phyloP scores from a whole-genome alignment of 805 yeast species.

The Starmerella sp. region DNA sequence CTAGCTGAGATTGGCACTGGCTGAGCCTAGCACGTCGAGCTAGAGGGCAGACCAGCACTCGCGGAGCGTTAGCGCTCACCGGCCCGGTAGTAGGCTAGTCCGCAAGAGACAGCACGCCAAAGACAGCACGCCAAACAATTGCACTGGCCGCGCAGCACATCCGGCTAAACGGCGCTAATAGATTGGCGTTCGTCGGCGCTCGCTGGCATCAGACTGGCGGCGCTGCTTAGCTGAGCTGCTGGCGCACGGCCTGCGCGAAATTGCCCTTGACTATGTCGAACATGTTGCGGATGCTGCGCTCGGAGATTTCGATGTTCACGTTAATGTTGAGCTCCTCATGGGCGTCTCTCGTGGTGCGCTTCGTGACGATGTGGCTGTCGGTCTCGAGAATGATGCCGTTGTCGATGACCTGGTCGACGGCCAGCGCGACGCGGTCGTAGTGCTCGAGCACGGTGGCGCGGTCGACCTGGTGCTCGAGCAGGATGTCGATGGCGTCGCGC shows the following conservation, averaged over 20 bases:
- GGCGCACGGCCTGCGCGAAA: conserved; percentile 42
- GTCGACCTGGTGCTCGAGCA: conserved; percentile 60
- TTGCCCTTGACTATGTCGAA: conserved; percentile 80
- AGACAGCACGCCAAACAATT: too few relatives aligned
- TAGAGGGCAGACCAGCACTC: too few relatives aligned
- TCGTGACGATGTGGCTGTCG: conserved; percentile 74
- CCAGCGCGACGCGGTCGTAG: conserved; percentile 75
- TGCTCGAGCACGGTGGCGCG: conserved; percentile 65
- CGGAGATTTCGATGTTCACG: conserved; percentile 33
- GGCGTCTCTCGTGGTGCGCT: conserved; percentile 86
- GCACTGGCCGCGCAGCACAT: too few relatives aligned
- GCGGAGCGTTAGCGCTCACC: too few relatives aligned
- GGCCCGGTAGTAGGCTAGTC: too few relatives aligned
- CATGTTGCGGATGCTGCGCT: conserved; percentile 54
- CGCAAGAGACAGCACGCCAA: too few relatives aligned
- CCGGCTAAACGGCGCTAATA: too few relatives aligned
- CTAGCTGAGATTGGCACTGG: too few relatives aligned
- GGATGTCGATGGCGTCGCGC: conserved; percentile 67
- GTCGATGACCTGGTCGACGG: conserved; percentile 85
- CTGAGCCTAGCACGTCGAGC: too few relatives aligned
- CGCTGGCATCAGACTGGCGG: too few relatives aligned
- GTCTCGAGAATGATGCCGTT: conserved; percentile 88
- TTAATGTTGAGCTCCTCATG: conserved; percentile 42
- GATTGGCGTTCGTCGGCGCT: too few relatives aligned
- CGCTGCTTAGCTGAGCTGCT: conserved; percentile 23